A percentile compares a stretch with the other conserved stretches of the same genome.
Evolutionary conservation across 805 yeast species (phyloP).

Genomic region (Schwanniomyces pseudopolymorphus): DNA sequence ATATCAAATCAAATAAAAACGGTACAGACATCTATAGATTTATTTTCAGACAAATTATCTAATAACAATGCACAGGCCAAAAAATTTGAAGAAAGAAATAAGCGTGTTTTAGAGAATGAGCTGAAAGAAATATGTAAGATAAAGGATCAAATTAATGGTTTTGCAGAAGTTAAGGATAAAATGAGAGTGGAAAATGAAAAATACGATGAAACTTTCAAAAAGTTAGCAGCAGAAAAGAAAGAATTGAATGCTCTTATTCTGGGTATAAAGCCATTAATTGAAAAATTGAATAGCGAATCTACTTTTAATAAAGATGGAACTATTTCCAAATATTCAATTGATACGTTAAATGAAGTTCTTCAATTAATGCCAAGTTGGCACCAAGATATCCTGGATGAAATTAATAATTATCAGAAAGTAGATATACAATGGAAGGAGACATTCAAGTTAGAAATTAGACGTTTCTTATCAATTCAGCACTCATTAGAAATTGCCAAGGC

Average conservation of each 20-base stretch:
- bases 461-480: constrained; percentile 27
- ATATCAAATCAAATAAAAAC: constrained; percentile 21
- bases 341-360: constrained; percentile 21
- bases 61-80: constrained; percentile 15
- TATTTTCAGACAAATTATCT: constrained; percentile 17
- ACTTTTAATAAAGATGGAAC: constrained; percentile 32
- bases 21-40: constrained; percentile 16
- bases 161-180: constrained; percentile 13
- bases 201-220: constrained; percentile 26
- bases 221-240: constrained; percentile 21
- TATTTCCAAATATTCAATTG: constrained; percentile 25
- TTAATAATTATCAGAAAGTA: constrained; percentile 19
- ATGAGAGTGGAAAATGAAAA: constrained; percentile 20
- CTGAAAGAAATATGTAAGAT: constrained; percentile 21
- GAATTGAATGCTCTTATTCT: constrained; percentile 13
- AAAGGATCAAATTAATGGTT: constrained; percentile 11
- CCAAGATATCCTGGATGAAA: constrained; percentile 26
- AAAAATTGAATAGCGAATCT: constrained; percentile 16
- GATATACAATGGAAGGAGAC: constrained; percentile 32
- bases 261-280: constrained; percentile 24
- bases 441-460: constrained; percentile 28
- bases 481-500: constrained; percentile 26
- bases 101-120: constrained; percentile 22
- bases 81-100: constrained; percentile 23
- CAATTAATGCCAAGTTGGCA: constrained; percentile 36